A percentile compares a stretch with the other conserved stretches of the same genome.
phyloP scores from a whole-genome alignment of 2,329 filamentous ascomycete genomes.

The Rhinocladiella mackenziei region DNA sequence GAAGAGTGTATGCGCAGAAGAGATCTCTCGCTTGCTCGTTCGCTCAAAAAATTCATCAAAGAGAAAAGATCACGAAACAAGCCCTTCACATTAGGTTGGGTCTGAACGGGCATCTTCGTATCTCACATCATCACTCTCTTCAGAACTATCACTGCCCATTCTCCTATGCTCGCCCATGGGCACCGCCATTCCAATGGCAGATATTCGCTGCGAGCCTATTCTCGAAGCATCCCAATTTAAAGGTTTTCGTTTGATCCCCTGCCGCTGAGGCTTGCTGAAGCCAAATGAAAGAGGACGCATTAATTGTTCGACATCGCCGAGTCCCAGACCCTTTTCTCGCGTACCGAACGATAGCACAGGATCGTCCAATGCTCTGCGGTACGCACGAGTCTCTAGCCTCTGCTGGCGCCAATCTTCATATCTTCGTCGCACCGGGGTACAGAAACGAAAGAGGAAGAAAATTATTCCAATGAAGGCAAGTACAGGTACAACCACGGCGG shows the following conservation, averaged over 20 bases:
- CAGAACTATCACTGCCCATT: slow-evolving; percentile 4
- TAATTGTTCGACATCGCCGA: slow-evolving; percentile 10
- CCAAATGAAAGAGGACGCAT: slow-evolving; percentile 22
- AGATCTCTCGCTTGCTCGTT: no score
- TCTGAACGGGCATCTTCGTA: slow-evolving; percentile 15
- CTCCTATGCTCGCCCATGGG: slow-evolving; percentile 14
- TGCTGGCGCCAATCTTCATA: slow-evolving; percentile 15
- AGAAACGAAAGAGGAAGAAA: slow-evolving; percentile 20
- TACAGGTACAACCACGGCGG: slow-evolving; percentile 20
- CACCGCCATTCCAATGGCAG: slow-evolving; percentile 21
- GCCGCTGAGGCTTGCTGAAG: slow-evolving; percentile 12
- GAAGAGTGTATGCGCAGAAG: no score
- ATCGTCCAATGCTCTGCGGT: slow-evolving; percentile 23
- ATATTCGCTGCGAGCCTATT: slow-evolving; percentile 7
- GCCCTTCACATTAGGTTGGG: neutral
- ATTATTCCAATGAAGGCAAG: slow-evolving; percentile 13
- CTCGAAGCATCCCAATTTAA: slow-evolving; percentile 14
- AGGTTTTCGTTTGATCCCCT: slow-evolving; percentile 16
- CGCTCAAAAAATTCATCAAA: no score
- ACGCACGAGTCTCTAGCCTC: slow-evolving; percentile 18
- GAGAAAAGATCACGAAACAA: no score
- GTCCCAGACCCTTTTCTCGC: slow-evolving; percentile 6
- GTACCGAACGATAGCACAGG: slow-evolving; percentile 17
- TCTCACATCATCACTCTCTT: slow-evolving; percentile 4
- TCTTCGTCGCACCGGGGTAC: slow-evolving; percentile 13